Base-by-base conservation (phyloP, 2,329 filamentous ascomycete genomes). In the Phialocephala subalpina region DNA sequence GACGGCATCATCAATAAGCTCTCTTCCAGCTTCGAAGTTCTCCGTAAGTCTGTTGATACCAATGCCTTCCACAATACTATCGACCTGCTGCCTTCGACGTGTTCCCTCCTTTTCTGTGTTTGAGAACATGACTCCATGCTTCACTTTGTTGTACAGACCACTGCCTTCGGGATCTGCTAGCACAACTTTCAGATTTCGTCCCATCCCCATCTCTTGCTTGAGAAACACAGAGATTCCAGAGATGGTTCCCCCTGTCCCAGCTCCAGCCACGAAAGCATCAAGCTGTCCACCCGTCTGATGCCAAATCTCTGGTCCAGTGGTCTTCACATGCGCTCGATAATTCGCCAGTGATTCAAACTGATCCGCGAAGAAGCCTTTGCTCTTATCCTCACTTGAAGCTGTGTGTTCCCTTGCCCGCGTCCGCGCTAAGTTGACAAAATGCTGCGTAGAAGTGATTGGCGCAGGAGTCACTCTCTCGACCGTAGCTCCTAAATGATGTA, bases 101-200 rank as follows among this genome's bases (percentile, higher is more conserved):
- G 95, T 98, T 3, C 96, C 96, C 82, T 99, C 96, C 70, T 86
- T 87, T 80, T 99, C 96, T 35, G 92, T 97, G 0, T 86, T 75
- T 66, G 94, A 92, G 80, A 97, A 99, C 93, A 99, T 97, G 67
- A 99, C 96, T 5, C 95, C 96, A 78, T 96, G 92, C 72, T 91
- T 91, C 70, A 99, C 86, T 76, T 93, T 92, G 81, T 99, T 97
- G 82, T 92, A 97, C 29, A 99, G 82, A 0, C 96, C 96, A 77
- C 93, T 97, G 11, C 96, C 96, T 77, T 97, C 94, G 1, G 96
- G 97, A 78, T 99, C 96, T 0, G 96, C 95, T 1, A 99, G 87
- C 1, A 98, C 89, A 36, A 98, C 82, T 69, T 85, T 86, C 65
- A 96, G 61, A 29, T 67, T 59, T 36, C 69, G 60, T 9, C 66